Evolutionary conservation across 768 basidiomycete genomes (phyloP), one percentile per base, ranked within the genome.

Genomic region (Porphyrellus cyaneotinctus): DNA sequence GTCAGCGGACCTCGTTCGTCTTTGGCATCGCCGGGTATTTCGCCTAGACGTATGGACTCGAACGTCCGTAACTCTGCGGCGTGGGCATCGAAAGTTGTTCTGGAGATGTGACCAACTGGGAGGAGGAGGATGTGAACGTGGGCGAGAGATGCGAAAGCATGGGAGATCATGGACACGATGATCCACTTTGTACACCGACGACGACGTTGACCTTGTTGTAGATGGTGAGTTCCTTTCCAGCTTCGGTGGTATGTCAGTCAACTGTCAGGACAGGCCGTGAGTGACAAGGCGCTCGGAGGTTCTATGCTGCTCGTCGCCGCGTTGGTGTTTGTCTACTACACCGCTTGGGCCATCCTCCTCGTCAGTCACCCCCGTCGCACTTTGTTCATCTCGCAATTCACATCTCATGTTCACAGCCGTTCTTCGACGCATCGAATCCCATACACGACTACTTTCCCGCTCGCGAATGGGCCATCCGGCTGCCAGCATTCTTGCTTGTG

Each of bases 401-500:
- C 52, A 43, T 50, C 36, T 50, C 55, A 55, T 41, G 6, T 52
- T n/a, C 53, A 36, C 49, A 86, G 85, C 95, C 95, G 7, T 92
- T 97, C 75, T 83, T 97, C 56, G 85, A 90, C 52, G 56, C 76
- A 2, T 78, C 82, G 3, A 92, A 83, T 61, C 80, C 84, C 18
- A 74, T 95, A 28, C 91, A 94, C 57, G 58, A 64, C 38, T 84
- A 81, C 71, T 97, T 98, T 68, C 95, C 91, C 0, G 66, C 89
- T 6, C 77, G 95, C 44, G 92, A 97, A 75, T 97, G 94, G 92
- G 95, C 92, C 11, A 76, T 97, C 45, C 82, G 88, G 18, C 68
- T 97, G 42, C 94, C 95, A 35, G 87, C 89, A 3, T 80, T 91
- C 68, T 73, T 95, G 45, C 80, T 98, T 9, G 77, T 94, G 6